Evolutionary conservation across 192 early-diverging fungal species (phyloP).

Genomic region (Paraglomus occultum): DNA sequence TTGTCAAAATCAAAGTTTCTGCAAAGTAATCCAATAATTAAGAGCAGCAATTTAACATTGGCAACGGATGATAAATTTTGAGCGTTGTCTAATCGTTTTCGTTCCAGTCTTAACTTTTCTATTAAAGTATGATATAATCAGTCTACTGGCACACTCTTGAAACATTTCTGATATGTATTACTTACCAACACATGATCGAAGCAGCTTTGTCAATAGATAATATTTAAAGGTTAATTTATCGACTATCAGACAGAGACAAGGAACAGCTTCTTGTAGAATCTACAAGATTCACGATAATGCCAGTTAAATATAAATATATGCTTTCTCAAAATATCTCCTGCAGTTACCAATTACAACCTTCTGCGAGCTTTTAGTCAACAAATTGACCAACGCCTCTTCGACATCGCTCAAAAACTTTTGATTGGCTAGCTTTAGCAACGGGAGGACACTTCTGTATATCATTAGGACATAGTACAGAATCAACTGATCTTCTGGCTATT

Average conservation of each 20-base stretch:
- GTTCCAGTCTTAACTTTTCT: slow-evolving; percentile 53
- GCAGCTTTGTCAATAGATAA: slow-evolving; percentile 43
- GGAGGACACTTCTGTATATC: slow-evolving; percentile 57
- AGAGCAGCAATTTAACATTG: slow-evolving; percentile 64
- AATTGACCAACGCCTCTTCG: slow-evolving; percentile 58
- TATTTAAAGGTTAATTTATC: slow-evolving; percentile 58
- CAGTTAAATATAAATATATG: not conserved
- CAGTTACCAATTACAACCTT: not conserved
- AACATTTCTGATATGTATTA: not conserved
- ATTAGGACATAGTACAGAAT: slow-evolving; percentile 49
- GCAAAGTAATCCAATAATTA: slow-evolving; percentile 69
- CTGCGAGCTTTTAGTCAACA: slow-evolving; percentile 58
- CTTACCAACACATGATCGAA: slow-evolving; percentile 42
- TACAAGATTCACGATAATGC: slow-evolving; percentile 26
- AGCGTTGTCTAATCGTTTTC: slow-evolving; percentile 36
- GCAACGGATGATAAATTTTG: slow-evolving; percentile 37
- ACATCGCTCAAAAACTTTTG: slow-evolving; percentile 51
- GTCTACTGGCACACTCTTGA: too few relatives aligned
- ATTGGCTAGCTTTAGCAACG: slow-evolving; percentile 48
- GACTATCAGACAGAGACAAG: slow-evolving; percentile 72
- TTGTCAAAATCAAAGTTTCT: slow-evolving; percentile 78
- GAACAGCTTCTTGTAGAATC: slow-evolving; percentile 64
- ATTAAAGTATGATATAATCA: not conserved
- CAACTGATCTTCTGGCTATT: slow-evolving; percentile 45
- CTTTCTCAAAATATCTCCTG: too few relatives aligned